A percentile compares a stretch with the other conserved stretches of the same genome.
Evolutionary conservation across 2,329 filamentous ascomycete species (phyloP).

Genomic region (Trichoderma sp.): DNA sequence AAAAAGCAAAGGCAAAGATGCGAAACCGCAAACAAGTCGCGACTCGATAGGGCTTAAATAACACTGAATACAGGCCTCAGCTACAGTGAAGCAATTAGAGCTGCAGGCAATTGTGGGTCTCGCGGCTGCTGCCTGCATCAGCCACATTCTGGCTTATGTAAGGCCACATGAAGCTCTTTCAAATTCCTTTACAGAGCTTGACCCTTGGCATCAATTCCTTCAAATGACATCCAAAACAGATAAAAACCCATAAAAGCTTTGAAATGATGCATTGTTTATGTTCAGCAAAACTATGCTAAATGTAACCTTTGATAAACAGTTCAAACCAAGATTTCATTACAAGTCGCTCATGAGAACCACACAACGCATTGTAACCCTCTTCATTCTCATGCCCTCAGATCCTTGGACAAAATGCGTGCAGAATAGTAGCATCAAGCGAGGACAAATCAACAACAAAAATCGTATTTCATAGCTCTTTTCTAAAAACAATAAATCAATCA

Average conservation of each 20-base stretch:
- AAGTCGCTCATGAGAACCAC: too few relatives aligned
- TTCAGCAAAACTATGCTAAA: too few relatives aligned
- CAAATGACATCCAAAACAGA: neutral
- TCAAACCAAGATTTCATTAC: too few relatives aligned
- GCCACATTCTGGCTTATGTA: conserved; percentile 13
- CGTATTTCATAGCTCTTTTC: neutral
- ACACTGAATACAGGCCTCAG: neutral
- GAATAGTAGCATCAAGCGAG: too few relatives aligned
- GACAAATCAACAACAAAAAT: neutral
- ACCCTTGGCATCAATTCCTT: neutral
- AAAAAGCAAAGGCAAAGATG: neutral
- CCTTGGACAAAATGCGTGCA: too few relatives aligned
- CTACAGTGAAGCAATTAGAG: neutral
- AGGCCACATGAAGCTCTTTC: neutral
- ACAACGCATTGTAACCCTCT: too few relatives aligned
- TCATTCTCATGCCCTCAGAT: too few relatives aligned
- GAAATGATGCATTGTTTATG: too few relatives aligned
- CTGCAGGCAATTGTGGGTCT: neutral
- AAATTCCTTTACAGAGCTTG: neutral
- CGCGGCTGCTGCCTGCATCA: conserved; percentile 21
- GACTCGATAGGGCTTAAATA: neutral
- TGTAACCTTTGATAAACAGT: too few relatives aligned
- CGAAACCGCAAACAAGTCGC: neutral
- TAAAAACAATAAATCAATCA: neutral
- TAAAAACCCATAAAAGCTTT: too few relatives aligned